A percentile compares a stretch with the other conserved stretches of the same genome.
phyloP scores from a whole-genome alignment of 129 eudicot genomes.

The Lonicera japonica region DNA sequence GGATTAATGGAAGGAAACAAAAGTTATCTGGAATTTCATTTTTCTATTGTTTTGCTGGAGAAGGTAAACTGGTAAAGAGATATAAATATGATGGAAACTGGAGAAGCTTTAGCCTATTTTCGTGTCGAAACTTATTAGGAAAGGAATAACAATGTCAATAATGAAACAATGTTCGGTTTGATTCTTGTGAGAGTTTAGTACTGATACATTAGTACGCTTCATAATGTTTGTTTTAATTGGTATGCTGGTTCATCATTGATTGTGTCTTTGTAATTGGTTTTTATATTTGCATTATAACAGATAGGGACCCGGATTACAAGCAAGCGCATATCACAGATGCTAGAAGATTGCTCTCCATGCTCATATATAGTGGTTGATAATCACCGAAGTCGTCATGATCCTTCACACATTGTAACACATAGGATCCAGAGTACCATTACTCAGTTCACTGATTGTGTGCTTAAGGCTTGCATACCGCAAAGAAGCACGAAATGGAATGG shows the following conservation, averaged over 20 bases:
- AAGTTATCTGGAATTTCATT: background rate
- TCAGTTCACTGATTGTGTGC: constrained; percentile 50
- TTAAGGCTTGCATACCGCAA: constrained; percentile 29
- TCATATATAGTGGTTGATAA: constrained; percentile 71
- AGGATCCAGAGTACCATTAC: constrained; percentile 56
- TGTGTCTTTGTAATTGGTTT: constrained; percentile 5
- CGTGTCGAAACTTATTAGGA: too few species aligned
- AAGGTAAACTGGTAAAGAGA: background rate
- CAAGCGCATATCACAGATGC: constrained; percentile 71
- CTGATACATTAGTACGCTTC: background rate
- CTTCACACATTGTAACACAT: constrained; percentile 78
- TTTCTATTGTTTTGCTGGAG: background rate
- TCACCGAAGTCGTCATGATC: constrained; percentile 92
- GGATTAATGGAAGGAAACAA: background rate
- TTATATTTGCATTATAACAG: constrained; percentile 35
- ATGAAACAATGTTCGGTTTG: background rate
- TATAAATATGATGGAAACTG: background rate
- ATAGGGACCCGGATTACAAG: constrained; percentile 87
- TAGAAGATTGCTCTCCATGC: constrained; percentile 57
- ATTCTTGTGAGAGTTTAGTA: too few species aligned
- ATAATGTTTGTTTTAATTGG: background rate
- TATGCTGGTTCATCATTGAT: constrained; percentile 8
- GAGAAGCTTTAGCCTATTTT: background rate
- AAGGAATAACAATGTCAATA: background rate
- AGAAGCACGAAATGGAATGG: constrained; percentile 39